A percentile compares a stretch with the other conserved stretches of the same genome.
Evolutionary conservation across 768 basidiomycete genomes (phyloP).

Genomic region (Lactarius deliciosus): DNA sequence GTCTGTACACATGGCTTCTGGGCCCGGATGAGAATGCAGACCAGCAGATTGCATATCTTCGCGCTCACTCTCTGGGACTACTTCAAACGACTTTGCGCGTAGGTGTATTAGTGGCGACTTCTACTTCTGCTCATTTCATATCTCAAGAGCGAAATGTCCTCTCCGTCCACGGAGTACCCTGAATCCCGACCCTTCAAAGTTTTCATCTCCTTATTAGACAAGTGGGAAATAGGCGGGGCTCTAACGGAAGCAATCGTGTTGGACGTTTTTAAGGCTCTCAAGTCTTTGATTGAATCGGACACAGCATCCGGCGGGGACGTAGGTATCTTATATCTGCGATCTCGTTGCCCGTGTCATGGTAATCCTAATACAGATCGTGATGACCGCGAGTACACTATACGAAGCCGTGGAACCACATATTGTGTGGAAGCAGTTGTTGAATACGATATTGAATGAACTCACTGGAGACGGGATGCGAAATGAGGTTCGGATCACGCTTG

Average conservation of each 20-base stretch:
- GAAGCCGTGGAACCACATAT: constrained; percentile 90
- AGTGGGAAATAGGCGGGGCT: constrained; percentile 90
- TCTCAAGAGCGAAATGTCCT: constrained; percentile 70
- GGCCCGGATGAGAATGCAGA: constrained; percentile 78
- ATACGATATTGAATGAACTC: constrained; percentile 55
- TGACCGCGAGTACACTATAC: constrained; percentile 86
- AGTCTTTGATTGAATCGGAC: constrained; percentile 50
- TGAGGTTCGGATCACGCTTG: constrained; percentile 46
- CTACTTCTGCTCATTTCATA: constrained; percentile 2
- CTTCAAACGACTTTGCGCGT: constrained; percentile 71
- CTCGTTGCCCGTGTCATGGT: not conserved
- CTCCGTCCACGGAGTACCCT: constrained; percentile 67
- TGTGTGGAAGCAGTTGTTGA: constrained; percentile 78
- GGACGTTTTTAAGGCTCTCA: constrained; percentile 76
- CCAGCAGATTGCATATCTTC: constrained; percentile 71
- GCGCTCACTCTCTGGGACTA: constrained; percentile 66
- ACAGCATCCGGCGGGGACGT: constrained; percentile 64
- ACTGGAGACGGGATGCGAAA: constrained; percentile 41
- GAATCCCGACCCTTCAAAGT: constrained; percentile 92
- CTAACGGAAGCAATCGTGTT: constrained; percentile 78
- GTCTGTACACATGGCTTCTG: constrained; percentile 90
- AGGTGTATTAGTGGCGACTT: constrained; percentile 17
- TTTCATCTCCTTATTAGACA: constrained; percentile 91
- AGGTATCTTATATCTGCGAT: constrained; percentile 28
- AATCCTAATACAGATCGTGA: constrained; percentile 50